Conservation (phyloP, 345 rosid genomes). For the Brassica napus region DNA sequence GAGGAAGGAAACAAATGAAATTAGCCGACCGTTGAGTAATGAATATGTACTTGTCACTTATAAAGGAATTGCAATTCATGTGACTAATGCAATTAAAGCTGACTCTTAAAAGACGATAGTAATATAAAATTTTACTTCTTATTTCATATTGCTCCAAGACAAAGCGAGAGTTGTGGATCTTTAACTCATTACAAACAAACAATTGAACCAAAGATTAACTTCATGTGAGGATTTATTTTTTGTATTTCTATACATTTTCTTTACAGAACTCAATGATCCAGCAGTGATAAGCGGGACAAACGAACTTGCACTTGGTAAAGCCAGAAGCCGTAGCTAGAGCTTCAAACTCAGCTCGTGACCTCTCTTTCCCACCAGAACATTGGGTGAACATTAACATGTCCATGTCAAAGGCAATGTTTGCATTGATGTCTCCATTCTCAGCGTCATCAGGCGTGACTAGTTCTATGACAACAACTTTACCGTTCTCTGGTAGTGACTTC, state of each 20-base stretch:
- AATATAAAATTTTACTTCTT: background rate
- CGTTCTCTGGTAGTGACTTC: conserved; percentile 43
- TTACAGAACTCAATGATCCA: conserved; percentile 36
- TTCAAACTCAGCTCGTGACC: conserved; percentile 48
- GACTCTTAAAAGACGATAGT: background rate
- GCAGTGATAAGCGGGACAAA: conserved; percentile 27
- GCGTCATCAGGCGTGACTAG: conserved; percentile 43
- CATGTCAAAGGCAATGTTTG: conserved; percentile 43
- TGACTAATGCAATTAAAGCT: background rate
- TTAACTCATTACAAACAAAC: background rate
- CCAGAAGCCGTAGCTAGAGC: conserved; percentile 46
- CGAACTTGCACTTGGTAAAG: conserved; percentile 37
- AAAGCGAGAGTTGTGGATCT: background rate
- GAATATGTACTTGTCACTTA: conserved; percentile 11
- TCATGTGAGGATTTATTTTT: background rate
- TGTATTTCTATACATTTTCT: background rate
- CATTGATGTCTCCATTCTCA: conserved; percentile 30
- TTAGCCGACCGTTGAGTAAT: conserved; percentile 30
- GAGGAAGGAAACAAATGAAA: conserved; percentile 5
- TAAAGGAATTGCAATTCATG: background rate
- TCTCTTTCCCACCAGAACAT: conserved; percentile 49
- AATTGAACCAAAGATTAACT: conserved; percentile 1
- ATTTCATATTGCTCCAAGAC: conserved; percentile 8
- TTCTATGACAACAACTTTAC: conserved; percentile 51
- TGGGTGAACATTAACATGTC: conserved; percentile 56